Evolutionary conservation across 2,329 filamentous ascomycete genomes (phyloP), one percentile per base, ranked within the genome.

Genomic region (Talaromyces sp.): DNA sequence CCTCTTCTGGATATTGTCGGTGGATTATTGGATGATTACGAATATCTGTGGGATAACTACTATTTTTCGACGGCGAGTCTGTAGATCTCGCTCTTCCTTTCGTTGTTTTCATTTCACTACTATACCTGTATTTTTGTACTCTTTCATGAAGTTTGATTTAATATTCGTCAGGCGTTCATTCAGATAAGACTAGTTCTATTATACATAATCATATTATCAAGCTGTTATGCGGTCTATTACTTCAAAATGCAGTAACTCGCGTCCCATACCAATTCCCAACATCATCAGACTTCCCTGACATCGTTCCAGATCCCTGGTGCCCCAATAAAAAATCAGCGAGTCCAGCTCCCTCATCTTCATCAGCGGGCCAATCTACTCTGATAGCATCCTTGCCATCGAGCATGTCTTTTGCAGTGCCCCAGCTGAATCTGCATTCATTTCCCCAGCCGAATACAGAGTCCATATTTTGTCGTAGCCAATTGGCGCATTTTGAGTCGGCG

Each of bases 41-140:
- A 96, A 74, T 97, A 95, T 72, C 80, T 99, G 33, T 99, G 94
- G 94, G 91, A 97, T 75, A 92, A 95, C 67, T 97, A 97, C 74
- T 95, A 97, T 75, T 99, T 97, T 74, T 81, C 84, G 17, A 87
- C 84, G 1, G 80, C 83, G 25, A 87, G 83, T 11, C 65, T 76
- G 48, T 76, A 62, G 69, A 22, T n/a, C 3, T 48, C 10, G 22
- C 33, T 13, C 15, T 41, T 17, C 17, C 13, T 43, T 45, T 48
- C 17, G 19, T 17, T 13, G 1, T 1, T 19, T 31, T 19, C n/a
- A 7, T 1, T 19, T 19, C 11, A 17, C 28, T 10, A 8, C n/a
- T 53, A 19, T 46, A 52, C 19, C 46, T 40, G 35, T 58, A 45
- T 39, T 35, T n/a, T 51, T 57, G 15, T 43, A 25, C n/a, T 17